A percentile compares a stretch with the other conserved stretches of the same genome.
phyloP scores from a whole-genome alignment of 805 yeast genomes.

The Saccharomycopsis fibuligera region DNA sequence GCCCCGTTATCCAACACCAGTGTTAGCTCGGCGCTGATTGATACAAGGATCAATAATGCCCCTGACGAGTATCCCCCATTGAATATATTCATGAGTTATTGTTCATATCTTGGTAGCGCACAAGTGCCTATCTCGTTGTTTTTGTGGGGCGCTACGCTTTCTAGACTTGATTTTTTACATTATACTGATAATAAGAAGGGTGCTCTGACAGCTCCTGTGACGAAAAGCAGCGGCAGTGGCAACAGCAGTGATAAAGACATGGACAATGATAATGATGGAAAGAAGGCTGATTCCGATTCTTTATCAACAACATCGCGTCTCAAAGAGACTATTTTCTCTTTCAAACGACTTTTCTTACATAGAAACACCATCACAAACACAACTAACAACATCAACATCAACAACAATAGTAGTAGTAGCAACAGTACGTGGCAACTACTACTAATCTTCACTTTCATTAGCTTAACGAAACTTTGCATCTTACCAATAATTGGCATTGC shows the following conservation, averaged over 20 bases:
- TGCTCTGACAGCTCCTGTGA: too few species aligned
- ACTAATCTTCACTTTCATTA: too few species aligned
- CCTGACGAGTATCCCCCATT: conserved; percentile 84
- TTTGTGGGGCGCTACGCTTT: conserved; percentile 79
- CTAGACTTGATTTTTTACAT: conserved; percentile 44
- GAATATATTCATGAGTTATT: conserved; percentile 75
- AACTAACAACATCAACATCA: too few species aligned
- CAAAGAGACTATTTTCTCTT: neutral
- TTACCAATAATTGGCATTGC: conserved; percentile 76
- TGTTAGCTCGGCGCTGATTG: too few species aligned
- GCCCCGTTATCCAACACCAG: conserved; percentile 24
- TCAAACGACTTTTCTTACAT: conserved; percentile 1
- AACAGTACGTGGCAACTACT: too few species aligned
- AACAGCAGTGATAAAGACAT: neutral
- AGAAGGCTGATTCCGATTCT: too few species aligned
- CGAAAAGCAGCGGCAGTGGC: too few species aligned
- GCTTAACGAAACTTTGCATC: conserved; percentile 53
- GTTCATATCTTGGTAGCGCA: conserved; percentile 76
- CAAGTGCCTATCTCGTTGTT: conserved; percentile 82
- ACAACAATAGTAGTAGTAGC: neutral
- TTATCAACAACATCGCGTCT: too few species aligned
- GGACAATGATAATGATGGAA: neutral
- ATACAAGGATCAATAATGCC: conserved; percentile 51
- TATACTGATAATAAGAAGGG: conserved; percentile 1
- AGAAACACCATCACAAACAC: too few species aligned